Evolutionary conservation across 2,329 filamentous ascomycete genomes (phyloP).

Genomic region (Clonostachys sp.): DNA sequence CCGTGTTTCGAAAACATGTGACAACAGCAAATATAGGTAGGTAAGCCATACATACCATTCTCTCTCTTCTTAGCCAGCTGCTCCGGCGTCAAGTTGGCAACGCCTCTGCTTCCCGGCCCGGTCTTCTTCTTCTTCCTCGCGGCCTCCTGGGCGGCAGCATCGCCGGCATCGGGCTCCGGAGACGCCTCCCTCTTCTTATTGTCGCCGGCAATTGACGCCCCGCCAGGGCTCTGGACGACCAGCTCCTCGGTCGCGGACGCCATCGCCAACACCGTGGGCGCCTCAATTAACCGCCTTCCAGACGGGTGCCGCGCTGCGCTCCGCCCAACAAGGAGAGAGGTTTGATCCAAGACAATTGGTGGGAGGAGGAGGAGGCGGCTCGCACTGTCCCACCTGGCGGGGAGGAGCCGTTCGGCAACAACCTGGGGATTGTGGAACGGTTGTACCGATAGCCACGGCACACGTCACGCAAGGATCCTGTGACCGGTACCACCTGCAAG

Average conservation of each 20-base stretch:
- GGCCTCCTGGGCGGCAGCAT: conserved; percentile 4
- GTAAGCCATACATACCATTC: conserved; percentile 38
- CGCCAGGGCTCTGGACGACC: conserved; percentile 3
- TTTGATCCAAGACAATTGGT: no score
- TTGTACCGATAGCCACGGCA: no score
- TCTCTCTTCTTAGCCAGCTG: conserved; percentile 65
- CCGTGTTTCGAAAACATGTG: not conserved
- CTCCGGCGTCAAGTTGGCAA: conserved; percentile 66
- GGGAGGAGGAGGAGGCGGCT: no score
- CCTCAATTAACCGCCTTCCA: no score
- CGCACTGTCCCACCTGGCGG: no score
- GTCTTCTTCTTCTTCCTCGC: conserved; percentile 39
- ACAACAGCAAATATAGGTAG: not conserved
- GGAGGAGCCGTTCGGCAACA: no score
- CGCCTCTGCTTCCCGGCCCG: conserved; percentile 39
- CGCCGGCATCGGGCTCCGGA: not conserved
- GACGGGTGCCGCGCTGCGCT: no score
- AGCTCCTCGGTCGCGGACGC: conserved; percentile 1
- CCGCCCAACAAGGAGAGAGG: no score
- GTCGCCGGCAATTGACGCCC: conserved; percentile 3
- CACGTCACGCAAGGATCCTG: no score
- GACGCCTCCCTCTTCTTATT: conserved; percentile 1
- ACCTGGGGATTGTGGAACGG: no score
- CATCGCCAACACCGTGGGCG: not conserved
- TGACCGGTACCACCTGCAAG: no score